Percentiles rank a stretch among this genome's conserved stretches.
Conservation (phyloP, 2,329 filamentous ascomycete genomes). For the Orbilia javanica region DNA sequence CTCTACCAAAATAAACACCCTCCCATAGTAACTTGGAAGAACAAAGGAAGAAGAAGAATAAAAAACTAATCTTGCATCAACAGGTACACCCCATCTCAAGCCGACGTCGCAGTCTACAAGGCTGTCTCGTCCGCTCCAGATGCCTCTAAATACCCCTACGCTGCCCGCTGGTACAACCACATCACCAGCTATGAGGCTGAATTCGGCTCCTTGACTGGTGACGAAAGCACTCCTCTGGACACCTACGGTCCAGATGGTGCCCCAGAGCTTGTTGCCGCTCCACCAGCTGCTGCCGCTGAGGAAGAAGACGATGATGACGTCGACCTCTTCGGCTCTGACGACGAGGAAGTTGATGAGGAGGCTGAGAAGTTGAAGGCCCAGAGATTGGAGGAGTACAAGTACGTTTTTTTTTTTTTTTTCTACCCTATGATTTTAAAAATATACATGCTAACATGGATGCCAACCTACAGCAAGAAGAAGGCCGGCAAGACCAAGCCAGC, state of each 20-base stretch:
- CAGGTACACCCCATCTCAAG: conserved; percentile 79
- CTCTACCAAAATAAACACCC: neutral
- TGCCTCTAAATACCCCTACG: conserved; percentile 89
- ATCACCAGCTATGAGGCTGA: conserved; percentile 92
- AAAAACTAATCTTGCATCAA: conserved; percentile 55
- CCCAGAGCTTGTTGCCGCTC: conserved; percentile 71
- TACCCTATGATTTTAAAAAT: neutral
- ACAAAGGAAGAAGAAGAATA: neutral
- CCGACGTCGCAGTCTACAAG: conserved; percentile 96
- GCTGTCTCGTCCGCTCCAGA: conserved; percentile 81
- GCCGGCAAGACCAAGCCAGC: conserved; percentile 88
- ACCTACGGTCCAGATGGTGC: conserved; percentile 86
- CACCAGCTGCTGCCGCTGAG: conserved; percentile 78
- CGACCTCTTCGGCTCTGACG: conserved; percentile 92
- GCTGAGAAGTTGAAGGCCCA: conserved; percentile 77
- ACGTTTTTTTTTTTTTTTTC: neutral
- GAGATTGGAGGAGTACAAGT: conserved; percentile 76
- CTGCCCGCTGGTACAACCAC: conserved; percentile 99
- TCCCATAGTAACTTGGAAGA: too few relatives aligned
- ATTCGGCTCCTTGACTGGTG: conserved; percentile 89
- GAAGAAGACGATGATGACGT: conserved; percentile 79
- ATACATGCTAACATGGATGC: neutral
- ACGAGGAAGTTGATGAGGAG: conserved; percentile 97
- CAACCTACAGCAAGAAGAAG: conserved; percentile 93
- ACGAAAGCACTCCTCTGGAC: conserved; percentile 88